phyloP scores from a whole-genome alignment of 1,284 basidiomycete genomes.

The Phlebopus sp. region DNA sequence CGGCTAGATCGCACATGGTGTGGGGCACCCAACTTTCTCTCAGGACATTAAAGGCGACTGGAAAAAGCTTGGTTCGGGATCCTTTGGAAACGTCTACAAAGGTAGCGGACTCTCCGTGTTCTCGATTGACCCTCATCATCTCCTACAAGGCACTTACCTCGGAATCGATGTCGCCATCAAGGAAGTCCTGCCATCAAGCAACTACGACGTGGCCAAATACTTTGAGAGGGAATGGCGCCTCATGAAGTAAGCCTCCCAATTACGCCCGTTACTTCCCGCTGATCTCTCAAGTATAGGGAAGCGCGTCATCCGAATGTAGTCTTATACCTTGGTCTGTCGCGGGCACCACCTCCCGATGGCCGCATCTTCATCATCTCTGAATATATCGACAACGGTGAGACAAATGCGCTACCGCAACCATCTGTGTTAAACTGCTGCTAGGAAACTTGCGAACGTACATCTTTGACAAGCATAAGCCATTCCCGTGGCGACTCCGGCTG shows the following conservation, averaged over 20 bases:
- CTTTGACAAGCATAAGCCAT: conserved; percentile 71
- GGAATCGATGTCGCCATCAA: conserved; percentile 97
- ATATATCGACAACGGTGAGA: conserved; percentile 73
- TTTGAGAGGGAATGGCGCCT: conserved; percentile 97
- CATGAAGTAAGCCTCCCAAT: conserved; percentile 62
- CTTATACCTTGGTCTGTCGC: conserved; percentile 90
- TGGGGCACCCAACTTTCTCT: conserved; percentile 7
- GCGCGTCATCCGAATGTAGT: conserved; percentile 92
- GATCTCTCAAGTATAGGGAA: conserved; percentile 44
- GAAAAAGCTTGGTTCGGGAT: conserved; percentile 86
- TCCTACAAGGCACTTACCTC: conserved; percentile 72
- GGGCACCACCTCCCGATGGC: conserved; percentile 78
- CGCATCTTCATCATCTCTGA: conserved; percentile 90
- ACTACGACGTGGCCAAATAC: conserved; percentile 95
- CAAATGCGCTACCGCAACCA: background rate
- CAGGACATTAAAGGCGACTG: conserved; percentile 88
- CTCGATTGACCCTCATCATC: conserved; percentile 5
- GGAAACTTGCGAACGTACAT: conserved; percentile 88
- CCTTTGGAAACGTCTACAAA: conserved; percentile 91
- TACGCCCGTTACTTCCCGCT: conserved; percentile 1
- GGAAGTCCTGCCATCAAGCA: conserved; percentile 85
- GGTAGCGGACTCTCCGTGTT: conserved; percentile 42
- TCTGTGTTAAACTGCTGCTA: conserved; percentile 14
- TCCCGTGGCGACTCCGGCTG: conserved; percentile 88
- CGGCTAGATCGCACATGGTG: background rate